A percentile compares a stretch with the other conserved stretches of the same genome.
Evolutionary conservation across 345 rosid genomes (phyloP).

Genomic region (Hypericum androsaemum): DNA sequence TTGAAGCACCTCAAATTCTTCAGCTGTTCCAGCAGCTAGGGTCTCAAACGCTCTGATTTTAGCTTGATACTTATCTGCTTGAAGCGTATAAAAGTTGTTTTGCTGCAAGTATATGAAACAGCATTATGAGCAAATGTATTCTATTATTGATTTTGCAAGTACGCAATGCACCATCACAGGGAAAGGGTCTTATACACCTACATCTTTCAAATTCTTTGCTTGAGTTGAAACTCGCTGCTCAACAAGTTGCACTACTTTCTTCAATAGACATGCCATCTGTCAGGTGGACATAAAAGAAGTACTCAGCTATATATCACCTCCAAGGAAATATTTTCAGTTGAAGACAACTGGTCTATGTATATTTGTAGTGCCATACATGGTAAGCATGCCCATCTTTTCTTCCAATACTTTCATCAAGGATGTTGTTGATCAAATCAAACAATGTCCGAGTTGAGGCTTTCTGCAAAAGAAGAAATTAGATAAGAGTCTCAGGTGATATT

Average conservation of each 20-base stretch:
- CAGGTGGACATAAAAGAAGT: background rate
- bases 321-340: slow-evolving; percentile 3
- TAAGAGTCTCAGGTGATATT: slow-evolving; percentile 13
- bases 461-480: slow-evolving; percentile 32
- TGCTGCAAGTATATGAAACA: slow-evolving; percentile 44
- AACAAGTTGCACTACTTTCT: slow-evolving; percentile 50
- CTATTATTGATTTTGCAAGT: too few species aligned
- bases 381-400: slow-evolving; percentile 57
- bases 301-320: slow-evolving; percentile 1
- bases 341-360: slow-evolving; percentile 13
- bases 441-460: slow-evolving; percentile 60
- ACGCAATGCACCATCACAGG: slow-evolving; percentile 8
- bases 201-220: slow-evolving; percentile 64
- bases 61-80: slow-evolving; percentile 67
- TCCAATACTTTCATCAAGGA: slow-evolving; percentile 62
- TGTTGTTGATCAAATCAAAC: slow-evolving; percentile 45
- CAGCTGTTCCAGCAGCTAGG: slow-evolving; percentile 55
- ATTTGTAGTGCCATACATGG: slow-evolving; percentile 45
- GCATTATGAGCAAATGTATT: slow-evolving; percentile 3
- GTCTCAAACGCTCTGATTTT: slow-evolving; percentile 68
- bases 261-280: slow-evolving; percentile 50
- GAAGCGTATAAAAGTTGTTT: slow-evolving; percentile 50
- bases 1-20: slow-evolving; percentile 63
- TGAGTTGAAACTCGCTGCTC: slow-evolving; percentile 64
- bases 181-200: slow-evolving; percentile 19